A percentile compares a stretch with the other conserved stretches of the same genome.
Conservation (phyloP, 202 grass and related monocot genomes). For the Thinopyrum obtusiflorum region DNA sequence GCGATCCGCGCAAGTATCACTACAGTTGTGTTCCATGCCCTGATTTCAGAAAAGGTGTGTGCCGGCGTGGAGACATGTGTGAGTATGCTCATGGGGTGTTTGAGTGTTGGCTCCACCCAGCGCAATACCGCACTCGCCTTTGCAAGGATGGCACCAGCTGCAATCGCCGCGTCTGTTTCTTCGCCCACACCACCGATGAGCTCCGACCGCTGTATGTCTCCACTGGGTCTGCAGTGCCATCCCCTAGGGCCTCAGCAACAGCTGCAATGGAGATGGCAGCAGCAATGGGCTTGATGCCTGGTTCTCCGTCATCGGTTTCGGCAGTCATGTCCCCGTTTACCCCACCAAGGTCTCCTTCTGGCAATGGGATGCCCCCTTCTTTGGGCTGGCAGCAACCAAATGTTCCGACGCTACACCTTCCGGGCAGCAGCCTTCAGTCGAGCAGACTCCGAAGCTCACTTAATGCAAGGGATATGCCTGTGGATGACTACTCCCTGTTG, state of each 20-base stretch:
- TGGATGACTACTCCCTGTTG: slow-evolving; percentile 63
- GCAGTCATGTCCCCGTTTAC: slow-evolving; percentile 61
- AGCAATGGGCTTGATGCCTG: slow-evolving; percentile 76
- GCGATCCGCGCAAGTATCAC: slow-evolving; percentile 86
- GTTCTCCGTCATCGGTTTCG: slow-evolving; percentile 64
- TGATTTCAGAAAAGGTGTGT: slow-evolving; percentile 81
- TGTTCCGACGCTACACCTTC: slow-evolving; percentile 58
- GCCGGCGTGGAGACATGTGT: slow-evolving; percentile 73
- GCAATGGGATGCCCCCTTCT: slow-evolving; percentile 59
- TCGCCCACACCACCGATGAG: slow-evolving; percentile 80
- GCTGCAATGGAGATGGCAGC: slow-evolving; percentile 80
- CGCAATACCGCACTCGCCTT: slow-evolving; percentile 79
- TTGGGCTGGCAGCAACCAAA: slow-evolving; percentile 70
- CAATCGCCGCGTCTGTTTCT: slow-evolving; percentile 75
- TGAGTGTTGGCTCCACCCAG: slow-evolving; percentile 97
- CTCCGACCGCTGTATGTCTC: slow-evolving; percentile 72
- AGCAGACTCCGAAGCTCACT: slow-evolving; percentile 81
- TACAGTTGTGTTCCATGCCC: slow-evolving; percentile 92
- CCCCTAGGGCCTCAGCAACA: slow-evolving; percentile 60
- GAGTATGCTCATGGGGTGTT: slow-evolving; percentile 95
- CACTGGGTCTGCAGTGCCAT: slow-evolving; percentile 75
- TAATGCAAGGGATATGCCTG: slow-evolving; percentile 81
- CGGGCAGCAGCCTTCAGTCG: slow-evolving; percentile 69
- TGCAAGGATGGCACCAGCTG: slow-evolving; percentile 88
- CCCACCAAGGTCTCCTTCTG: slow-evolving; percentile 69